These are phyloP conservation scores for Plicaturopsis crispa DNA, from an alignment of 768 basidiomycete species.

Conservation along the genomic window DNA sequence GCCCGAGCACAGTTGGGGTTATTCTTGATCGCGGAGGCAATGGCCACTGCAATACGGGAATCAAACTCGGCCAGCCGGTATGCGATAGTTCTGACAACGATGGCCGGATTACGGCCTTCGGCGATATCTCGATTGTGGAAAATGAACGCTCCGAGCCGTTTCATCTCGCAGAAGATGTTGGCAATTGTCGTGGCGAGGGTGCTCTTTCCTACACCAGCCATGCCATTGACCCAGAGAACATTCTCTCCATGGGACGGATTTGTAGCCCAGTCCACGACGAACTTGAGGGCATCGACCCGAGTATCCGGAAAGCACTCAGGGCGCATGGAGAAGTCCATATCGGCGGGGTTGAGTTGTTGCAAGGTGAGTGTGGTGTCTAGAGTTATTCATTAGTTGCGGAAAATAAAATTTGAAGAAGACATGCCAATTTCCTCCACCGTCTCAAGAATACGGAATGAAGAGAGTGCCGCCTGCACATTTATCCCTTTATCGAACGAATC, in stretches of 20 bases:
- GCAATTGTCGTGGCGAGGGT: slow-evolving; percentile 27
- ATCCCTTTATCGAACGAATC: slow-evolving; percentile 18
- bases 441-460: slow-evolving; percentile 21
- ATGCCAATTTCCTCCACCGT: slow-evolving; percentile 18
- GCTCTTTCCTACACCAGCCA: slow-evolving; percentile 26
- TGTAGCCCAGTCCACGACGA: slow-evolving; percentile 17
- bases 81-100: slow-evolving; percentile 25
- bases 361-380: slow-evolving; percentile 4
- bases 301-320: slow-evolving; percentile 22
- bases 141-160: slow-evolving; percentile 25
- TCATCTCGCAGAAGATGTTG: slow-evolving; percentile 20
- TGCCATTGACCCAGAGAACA: slow-evolving; percentile 24
- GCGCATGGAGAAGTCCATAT: slow-evolving; percentile 20
- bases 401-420: neutral
- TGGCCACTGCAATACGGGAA: slow-evolving; percentile 17
- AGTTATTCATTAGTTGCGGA: slow-evolving; percentile 1
- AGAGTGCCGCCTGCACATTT: slow-evolving; percentile 15
- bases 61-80: slow-evolving; percentile 26
- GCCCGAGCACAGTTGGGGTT: slow-evolving; percentile 7
- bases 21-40: slow-evolving; percentile 16
- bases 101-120: slow-evolving; percentile 18
- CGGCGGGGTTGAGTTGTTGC: slow-evolving; percentile 17
- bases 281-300: slow-evolving; percentile 19
- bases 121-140: slow-evolving; percentile 25
- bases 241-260: slow-evolving; percentile 12